Base-by-base conservation (phyloP, 139 green algal species). In the Chlamydomonas incerta region DNA sequence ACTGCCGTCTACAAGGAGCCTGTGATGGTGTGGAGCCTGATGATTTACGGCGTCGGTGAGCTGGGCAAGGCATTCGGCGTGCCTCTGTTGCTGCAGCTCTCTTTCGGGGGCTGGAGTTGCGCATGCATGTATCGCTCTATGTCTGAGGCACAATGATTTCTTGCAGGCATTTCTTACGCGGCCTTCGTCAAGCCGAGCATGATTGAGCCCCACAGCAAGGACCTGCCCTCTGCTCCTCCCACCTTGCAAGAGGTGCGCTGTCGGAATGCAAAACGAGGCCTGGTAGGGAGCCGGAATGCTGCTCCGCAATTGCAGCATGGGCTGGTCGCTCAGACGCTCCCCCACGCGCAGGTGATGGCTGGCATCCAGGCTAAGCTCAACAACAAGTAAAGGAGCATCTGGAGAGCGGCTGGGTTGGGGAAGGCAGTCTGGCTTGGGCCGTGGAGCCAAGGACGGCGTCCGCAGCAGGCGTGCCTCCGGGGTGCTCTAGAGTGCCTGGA, bases 11-110 rank as follows among this genome's bases (percentile, higher is more conserved):
- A 84, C 74, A 81, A 84, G 55, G 84, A 88, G 75, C 84, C 84
- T 17, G 74, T 85, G 21, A 88, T 88, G 84, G 74, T 85, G 24
- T 88, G 84, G 84, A 83, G 70, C 34, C 65, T 88, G 26, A 88
- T 88, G 84, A 80, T 88, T 52, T 88, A 88, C 69, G 66, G 50
- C 14, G 20, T 66, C 15, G 84, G 84, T 88, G 72, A 34, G 62
- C 50, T 23, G 4, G 24, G 33, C n/a, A 26, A 35, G 33, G 46
- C 74, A 50, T 9, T 28, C 33, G 17, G 74, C 2, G 21, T 34
- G 55, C 15, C 17, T 23, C 26, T n/a, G n/a, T 47, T 8, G 41
- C 41, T 5, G 41, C 8, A 50, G 41, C 41, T 50, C 8, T 50
- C 6, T 50, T 50, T 5, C 41, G 8, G 41, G 41, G 41, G 41